Conservation (phyloP, 2,329 filamentous ascomycete genomes). For the Penicillium concentricum region DNA sequence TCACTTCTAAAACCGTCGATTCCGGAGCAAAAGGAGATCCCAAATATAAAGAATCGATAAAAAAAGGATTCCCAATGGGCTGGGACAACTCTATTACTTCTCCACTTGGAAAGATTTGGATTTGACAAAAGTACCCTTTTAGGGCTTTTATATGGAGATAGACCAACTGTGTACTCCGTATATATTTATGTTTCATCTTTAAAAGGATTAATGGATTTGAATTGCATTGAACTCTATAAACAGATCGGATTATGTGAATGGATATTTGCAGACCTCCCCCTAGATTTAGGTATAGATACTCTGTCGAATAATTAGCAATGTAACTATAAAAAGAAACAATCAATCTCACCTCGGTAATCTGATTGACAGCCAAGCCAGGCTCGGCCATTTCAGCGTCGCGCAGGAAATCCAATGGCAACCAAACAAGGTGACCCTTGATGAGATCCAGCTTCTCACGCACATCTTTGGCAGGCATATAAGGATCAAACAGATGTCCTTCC, state of each 20-base stretch:
- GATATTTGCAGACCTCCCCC: not conserved
- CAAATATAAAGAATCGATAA: not conserved
- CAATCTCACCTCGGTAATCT: constrained; percentile 76
- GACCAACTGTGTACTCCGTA: not conserved
- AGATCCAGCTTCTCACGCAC: constrained; percentile 73
- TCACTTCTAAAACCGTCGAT: not conserved
- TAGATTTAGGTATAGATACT: constrained; percentile 36
- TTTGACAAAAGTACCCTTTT: not conserved
- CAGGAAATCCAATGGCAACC: constrained; percentile 91
- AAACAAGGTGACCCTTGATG: constrained; percentile 85
- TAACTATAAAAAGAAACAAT: not conserved
- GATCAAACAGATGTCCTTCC: constrained; percentile 82
- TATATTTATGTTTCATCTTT: not conserved
- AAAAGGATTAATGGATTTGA: no score
- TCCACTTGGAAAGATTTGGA: not conserved
- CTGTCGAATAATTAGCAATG: constrained; percentile 20
- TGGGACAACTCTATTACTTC: constrained; percentile 4
- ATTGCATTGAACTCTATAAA: not conserved
- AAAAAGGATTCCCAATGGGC: not conserved
- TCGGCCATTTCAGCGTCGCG: constrained; percentile 86
- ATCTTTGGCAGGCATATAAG: constrained; percentile 69
- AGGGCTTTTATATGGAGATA: not conserved
- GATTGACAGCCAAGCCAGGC: constrained; percentile 79
- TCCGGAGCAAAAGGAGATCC: not conserved
- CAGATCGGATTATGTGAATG: not conserved